These are phyloP conservation scores for Pythium phragmitis DNA, from an alignment of 352 stramenopile species.

Conservation along the genomic window DNA sequence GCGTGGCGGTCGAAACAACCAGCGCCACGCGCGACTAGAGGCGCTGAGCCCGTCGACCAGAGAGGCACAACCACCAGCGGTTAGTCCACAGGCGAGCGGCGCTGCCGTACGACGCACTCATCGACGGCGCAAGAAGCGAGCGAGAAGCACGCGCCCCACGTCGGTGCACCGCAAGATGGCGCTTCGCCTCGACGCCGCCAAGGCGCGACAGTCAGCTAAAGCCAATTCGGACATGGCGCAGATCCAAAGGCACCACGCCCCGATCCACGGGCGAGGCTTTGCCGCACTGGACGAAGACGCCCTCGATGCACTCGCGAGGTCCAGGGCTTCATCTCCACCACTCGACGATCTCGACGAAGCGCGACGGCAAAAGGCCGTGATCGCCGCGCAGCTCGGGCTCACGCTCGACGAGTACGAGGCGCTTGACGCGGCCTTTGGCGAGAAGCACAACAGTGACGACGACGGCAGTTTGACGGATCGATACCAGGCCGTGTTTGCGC, in stretches of 20 bases:
- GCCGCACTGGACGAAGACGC: neutral
- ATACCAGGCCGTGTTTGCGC: conserved; percentile 62
- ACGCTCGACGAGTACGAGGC: conserved; percentile 69
- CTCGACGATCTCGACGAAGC: conserved; percentile 55
- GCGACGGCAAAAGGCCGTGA: conserved; percentile 40
- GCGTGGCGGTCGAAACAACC: conserved; percentile 22
- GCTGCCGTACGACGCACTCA: neutral
- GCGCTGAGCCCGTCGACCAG: conserved; percentile 27
- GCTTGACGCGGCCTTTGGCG: conserved; percentile 57
- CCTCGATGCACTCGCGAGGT: neutral
- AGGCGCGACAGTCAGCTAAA: conserved; percentile 25
- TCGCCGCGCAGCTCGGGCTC: conserved; percentile 63
- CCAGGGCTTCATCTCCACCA: conserved; percentile 5
- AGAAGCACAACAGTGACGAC: conserved; percentile 1
- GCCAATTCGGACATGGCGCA: neutral
- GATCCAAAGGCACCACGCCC: conserved; percentile 14
- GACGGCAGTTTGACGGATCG: conserved; percentile 36
- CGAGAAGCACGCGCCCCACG: conserved; percentile 20
- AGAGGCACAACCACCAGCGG: neutral
- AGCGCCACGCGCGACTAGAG: conserved; percentile 36
- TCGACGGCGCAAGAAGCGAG: conserved; percentile 6
- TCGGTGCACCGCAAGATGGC: conserved; percentile 43
- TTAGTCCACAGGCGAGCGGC: neutral
- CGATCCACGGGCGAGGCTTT: conserved; percentile 8
- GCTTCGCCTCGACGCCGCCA: conserved; percentile 41